Evolutionary conservation across 441 rosid species (phyloP).

Genomic region (Populus trichocarpa): DNA sequence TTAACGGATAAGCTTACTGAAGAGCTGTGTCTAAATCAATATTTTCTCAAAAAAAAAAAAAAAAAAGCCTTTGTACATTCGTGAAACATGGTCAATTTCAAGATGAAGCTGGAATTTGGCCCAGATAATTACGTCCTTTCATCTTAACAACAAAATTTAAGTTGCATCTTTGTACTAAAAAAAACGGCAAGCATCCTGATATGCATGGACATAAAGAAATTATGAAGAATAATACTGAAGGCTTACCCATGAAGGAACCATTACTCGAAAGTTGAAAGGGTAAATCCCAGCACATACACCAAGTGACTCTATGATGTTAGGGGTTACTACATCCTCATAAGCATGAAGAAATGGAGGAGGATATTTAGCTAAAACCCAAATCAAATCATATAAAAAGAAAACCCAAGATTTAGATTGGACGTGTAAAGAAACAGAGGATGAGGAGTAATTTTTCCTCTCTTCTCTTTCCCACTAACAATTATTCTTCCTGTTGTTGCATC

Average conservation of each 20-base stretch:
- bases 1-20: no score
- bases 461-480: no score
- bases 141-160: background rate
- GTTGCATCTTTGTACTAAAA: background rate
- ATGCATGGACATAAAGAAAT: background rate
- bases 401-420: no score
- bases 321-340: slow-evolving; percentile 27
- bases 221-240: slow-evolving; percentile 11
- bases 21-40: no score
- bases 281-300: slow-evolving; percentile 97
- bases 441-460: no score
- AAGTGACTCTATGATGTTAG: slow-evolving; percentile 78
- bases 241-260: slow-evolving; percentile 94
- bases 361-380: no score
- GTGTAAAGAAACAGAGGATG: no score
- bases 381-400: no score
- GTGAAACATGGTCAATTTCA: background rate
- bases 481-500: no score
- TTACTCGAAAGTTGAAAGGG: slow-evolving; percentile 94
- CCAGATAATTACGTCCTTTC: background rate
- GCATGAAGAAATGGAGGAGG: no score
- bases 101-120: background rate
- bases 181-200: background rate
- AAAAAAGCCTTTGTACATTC: background rate
- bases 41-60: no score